Base-by-base conservation (phyloP, 129 eudicot genomes). In the Flaveria brownii region DNA sequence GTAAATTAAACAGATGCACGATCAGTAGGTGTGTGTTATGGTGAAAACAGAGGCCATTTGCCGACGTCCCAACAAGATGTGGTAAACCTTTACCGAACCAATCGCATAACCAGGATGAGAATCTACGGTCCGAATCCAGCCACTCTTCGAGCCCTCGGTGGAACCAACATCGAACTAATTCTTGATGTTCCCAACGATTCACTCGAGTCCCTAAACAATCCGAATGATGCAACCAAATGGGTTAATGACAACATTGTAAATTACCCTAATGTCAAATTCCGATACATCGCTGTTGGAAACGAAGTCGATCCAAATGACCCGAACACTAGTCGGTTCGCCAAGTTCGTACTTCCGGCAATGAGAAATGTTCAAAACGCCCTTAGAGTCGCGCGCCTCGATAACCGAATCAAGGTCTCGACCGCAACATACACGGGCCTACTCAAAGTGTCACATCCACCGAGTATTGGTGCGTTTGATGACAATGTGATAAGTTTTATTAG, bases 281-380 rank as follows among this genome's bases (percentile, higher is more conserved):
- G 75, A 69, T 87, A 87, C 84, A 78, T 86, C 28, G 68, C 80
- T 0, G 85, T 83, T 9, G 90, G 90, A 33, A 83, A 83, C 42
- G 87, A 83, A 51, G 74, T 83, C 45, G 60, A 69, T 15, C 81
- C 84, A 0, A n/a, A 39, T 4, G 52, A 51, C 2, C 77, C 2
- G 0, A 72, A 41, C 62, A 66, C 26, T 66, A 5, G 77, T 1
- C 2, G 22, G 16, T 74, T 12, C 9, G 62, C 23, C 4, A 11
- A 2, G 4, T 75, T 77, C 52, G 39, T 82, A 26, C 82, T 86
- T 23, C 80, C 82, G 0, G 89, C 85, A 17, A 76, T 86, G 80
- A 28, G 1, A 55, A 86, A 84, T 41, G 15, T 84, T 1, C 73
- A 79, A 1, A 71, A 23, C 12, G 76, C 84, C 13, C 20, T 75